Base-by-base conservation (phyloP, 306 rosid species). In the Glycyrrhiza uralensis region DNA sequence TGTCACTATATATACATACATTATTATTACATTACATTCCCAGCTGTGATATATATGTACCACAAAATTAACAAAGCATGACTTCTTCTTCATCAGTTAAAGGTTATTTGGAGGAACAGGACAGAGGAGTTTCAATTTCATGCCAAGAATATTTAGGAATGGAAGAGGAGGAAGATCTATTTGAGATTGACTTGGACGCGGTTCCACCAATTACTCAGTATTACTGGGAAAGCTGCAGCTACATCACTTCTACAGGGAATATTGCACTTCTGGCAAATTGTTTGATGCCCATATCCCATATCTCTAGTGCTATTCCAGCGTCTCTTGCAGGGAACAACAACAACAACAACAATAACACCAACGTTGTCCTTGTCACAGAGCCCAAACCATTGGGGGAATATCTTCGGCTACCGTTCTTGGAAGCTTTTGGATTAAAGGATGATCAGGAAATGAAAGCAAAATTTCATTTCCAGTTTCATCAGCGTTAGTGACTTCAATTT, bases 261-360 rank as follows among this genome's bases (percentile, higher is more conserved):
- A 35, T 46, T 47, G 97, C 87, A 7, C 93, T 84, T 57, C 76
- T 89, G 4, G 97, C 97, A 3, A 89, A 92, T 68, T 89, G 93
- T 61, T 66, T 92, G 52, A 11, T 89, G 33, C 96, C 93, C 9
- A 84, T 81, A 5, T 79, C 93, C 0, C 84, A 87, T 49, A 29
- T 89, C 29, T 92, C 90, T n/a, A 28, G 76, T 18, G 91, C 93
- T 14, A 39, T 89, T 33, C 97, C 96, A n/a, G n/a, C n/a, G n/a
- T n/a, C n/a, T n/a, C n/a, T n/a, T n/a, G n/a, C n/a, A n/a, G n/a
- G n/a, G n/a, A n/a, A n/a, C n/a, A n/a, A n/a, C n/a, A n/a, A n/a
- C n/a, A n/a, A n/a, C n/a, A n/a, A n/a, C n/a, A n/a, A n/a, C n/a
- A n/a, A n/a, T n/a, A n/a, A 76, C 0, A 75, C 13, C 14, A 73